Evolutionary conservation across 192 early-diverging fungal species (phyloP).

Genomic region (Backusella luteola): DNA sequence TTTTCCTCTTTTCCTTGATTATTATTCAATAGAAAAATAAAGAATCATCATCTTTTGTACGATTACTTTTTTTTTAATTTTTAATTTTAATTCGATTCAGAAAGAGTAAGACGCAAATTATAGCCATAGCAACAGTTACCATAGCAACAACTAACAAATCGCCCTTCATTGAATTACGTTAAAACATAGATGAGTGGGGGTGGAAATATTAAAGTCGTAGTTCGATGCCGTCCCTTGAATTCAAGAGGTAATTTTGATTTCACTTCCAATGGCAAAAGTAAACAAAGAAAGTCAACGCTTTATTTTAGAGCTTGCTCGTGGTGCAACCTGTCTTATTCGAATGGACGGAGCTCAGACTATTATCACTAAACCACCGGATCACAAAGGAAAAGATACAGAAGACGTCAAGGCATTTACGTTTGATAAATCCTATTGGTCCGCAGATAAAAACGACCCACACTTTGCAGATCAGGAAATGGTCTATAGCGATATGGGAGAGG

Average conservation of each 20-base stretch:
- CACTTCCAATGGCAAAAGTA: not conserved
- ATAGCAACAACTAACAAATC: not conserved
- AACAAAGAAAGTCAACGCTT: not conserved
- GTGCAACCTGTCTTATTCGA: slow-evolving; percentile 63
- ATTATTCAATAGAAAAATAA: slow-evolving; percentile 2
- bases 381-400: slow-evolving; percentile 29
- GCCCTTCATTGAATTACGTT: not conserved
- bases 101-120: not conserved
- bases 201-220: slow-evolving; percentile 70
- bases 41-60: slow-evolving; percentile 6
- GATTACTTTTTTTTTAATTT: not conserved
- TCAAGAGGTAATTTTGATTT: slow-evolving; percentile 49
- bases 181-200: slow-evolving; percentile 22
- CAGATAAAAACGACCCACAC: slow-evolving; percentile 53
- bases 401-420: slow-evolving; percentile 72
- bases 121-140: not conserved
- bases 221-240: slow-evolving; percentile 76
- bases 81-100: not conserved
- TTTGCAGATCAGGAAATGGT: slow-evolving; percentile 75
- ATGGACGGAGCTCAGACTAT: slow-evolving; percentile 75
- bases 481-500: slow-evolving; percentile 73
- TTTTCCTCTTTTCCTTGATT: slow-evolving; percentile 2
- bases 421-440: slow-evolving; percentile 91
- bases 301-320: slow-evolving; percentile 54
- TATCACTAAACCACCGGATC: slow-evolving; percentile 51